Percentiles rank a stretch among this genome's conserved stretches.
phyloP scores from a whole-genome alignment of 208 protist genomes.

The Wallacemonas sp. region DNA sequence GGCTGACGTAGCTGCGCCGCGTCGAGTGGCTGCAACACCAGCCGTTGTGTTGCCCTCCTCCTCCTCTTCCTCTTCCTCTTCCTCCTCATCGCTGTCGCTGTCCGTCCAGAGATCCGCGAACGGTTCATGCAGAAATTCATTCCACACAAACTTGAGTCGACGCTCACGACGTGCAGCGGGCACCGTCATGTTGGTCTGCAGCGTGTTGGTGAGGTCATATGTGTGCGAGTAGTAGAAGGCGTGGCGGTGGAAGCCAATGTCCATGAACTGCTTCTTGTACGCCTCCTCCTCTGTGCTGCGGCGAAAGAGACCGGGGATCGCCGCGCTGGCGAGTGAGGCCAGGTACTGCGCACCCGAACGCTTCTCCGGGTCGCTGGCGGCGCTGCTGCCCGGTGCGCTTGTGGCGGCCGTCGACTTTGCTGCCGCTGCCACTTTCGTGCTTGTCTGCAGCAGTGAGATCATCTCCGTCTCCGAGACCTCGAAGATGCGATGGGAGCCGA shows the following conservation, averaged over 20 bases:
- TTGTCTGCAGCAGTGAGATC: slow-evolving; percentile 32
- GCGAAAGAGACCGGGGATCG: slow-evolving; percentile 16
- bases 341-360: slow-evolving; percentile 5
- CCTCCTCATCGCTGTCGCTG: background rate
- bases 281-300: slow-evolving; percentile 39
- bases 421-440: too few relatives aligned
- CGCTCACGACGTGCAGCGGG: slow-evolving; percentile 10
- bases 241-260: slow-evolving; percentile 56
- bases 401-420: too few relatives aligned
- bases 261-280: slow-evolving; percentile 79
- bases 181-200: slow-evolving; percentile 94
- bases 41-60: slow-evolving; percentile 14
- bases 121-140: slow-evolving; percentile 80
- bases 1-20: too few relatives aligned
- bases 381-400: too few relatives aligned
- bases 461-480: slow-evolving; percentile 77
- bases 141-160: slow-evolving; percentile 84
- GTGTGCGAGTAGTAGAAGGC: slow-evolving; percentile 96
- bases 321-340: slow-evolving; percentile 9
- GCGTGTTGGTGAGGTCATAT: slow-evolving; percentile 95
- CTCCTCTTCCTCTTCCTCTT: slow-evolving; percentile 54
- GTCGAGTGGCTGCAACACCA: background rate
- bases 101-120: slow-evolving; percentile 25
- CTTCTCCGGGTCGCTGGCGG: background rate
- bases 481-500: slow-evolving; percentile 92